A percentile compares a stretch with the other conserved stretches of the same genome.
These are phyloP conservation scores for Heimioporus sp. DNA, from an alignment of 768 basidiomycete species.

Conservation along the genomic window DNA sequence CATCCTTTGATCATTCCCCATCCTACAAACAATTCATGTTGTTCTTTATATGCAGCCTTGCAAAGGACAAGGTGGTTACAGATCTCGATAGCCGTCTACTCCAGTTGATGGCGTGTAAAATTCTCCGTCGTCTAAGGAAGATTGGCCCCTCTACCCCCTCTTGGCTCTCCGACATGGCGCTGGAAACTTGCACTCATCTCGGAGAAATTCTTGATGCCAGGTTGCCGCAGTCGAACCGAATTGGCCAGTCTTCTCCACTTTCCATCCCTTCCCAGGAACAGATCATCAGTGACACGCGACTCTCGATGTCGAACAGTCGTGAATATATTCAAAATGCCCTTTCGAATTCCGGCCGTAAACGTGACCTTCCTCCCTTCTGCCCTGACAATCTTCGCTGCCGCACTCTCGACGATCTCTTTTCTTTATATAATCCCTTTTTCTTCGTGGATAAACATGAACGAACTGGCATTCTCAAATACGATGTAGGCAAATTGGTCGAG, in stretches of 20 bases:
- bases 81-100: conserved; percentile 23
- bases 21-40: conserved; percentile 30
- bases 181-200: conserved; percentile 20
- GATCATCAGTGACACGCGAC: conserved; percentile 31
- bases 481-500: no score
- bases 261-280: conserved; percentile 1
- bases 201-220: conserved; percentile 25
- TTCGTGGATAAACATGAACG: conserved; percentile 4
- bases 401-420: conserved; percentile 9
- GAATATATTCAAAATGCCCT: conserved; percentile 27
- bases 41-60: conserved; percentile 20
- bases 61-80: no score
- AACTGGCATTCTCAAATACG: no score
- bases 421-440: conserved; percentile 7
- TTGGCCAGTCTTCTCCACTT: conserved; percentile 23
- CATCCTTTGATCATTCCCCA: conserved; percentile 22
- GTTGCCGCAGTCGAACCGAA: conserved; percentile 33
- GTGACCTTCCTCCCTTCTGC: conserved; percentile 9
- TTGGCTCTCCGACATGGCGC: conserved; percentile 41
- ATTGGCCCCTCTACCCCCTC: conserved; percentile 12
- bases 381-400: conserved; percentile 2
- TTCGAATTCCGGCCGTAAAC: neutral
- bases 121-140: conserved; percentile 17
- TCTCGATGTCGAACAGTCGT: conserved; percentile 31
- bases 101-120: conserved; percentile 22